Base-by-base conservation (phyloP, 2,329 filamentous ascomycete genomes). In the Ceratocystis alfenasii region DNA sequence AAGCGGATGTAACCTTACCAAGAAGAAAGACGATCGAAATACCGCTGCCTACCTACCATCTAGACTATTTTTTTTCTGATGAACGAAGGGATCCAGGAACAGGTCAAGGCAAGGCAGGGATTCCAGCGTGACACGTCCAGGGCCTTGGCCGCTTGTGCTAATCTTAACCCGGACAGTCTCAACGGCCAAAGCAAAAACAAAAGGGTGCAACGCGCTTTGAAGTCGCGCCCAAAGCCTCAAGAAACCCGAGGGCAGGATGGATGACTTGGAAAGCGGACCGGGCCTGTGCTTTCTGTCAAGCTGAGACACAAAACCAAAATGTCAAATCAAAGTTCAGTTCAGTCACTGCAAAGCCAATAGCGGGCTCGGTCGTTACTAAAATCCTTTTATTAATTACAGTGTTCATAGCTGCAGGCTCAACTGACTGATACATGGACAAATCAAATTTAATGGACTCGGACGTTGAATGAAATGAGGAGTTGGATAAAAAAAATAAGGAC, bases 241-340 rank as follows among this genome's bases (percentile, higher is more conserved):
- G 44, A 8, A 20, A 4, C 17, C 17, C 17, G 6, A 48, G 20
- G 46, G 17, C 46, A 48, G 20, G 45, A 48, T 20, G n/a, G 45
- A 48, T 48, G 45, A 10, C 17, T 1, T n/a, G 3, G 46, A 20
- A 55, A 55, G 12, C 55, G 55, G 55, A 33, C 55, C 55, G 12
- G 55, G 28, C 55, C 55, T 59, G 55, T 59, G 55, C 55, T 59
- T 36, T 59, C 55, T 59, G 28, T 36, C 55, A 59, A 3, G 25
- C 55, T 33, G 55, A 59, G 55, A 36, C 48, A n/a, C 55, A 20
- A 5, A n/a, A 12, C 22, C 8, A 36, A 36, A 17, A 17, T 59
- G 30, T 59, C 17, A 33, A 30, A 41, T 41, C 36, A 41, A 4
- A 15, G 36, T 12, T 20, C 55, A 33, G 28, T 36, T 36, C 55